Evolutionary conservation across 2,329 filamentous ascomycete genomes (phyloP).

Genomic region (Xylaria sp.): DNA sequence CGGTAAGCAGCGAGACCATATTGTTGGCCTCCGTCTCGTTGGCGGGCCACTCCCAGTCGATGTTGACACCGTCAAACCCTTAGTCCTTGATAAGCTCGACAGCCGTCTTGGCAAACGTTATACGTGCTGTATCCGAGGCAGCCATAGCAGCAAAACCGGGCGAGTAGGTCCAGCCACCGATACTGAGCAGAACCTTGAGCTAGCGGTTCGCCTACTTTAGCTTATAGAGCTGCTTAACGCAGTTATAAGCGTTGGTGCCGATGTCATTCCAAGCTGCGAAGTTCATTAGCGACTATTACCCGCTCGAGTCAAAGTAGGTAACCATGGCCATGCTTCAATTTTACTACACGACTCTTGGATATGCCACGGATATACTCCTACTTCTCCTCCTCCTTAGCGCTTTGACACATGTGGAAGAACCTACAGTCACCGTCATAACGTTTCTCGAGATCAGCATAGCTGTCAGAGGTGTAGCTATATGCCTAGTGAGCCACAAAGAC

Average conservation of each 20-base stretch:
- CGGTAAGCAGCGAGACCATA: constrained; percentile 58
- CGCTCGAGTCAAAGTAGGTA: background rate
- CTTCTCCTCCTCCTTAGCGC: constrained; percentile 1
- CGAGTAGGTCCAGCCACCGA: constrained; percentile 89
- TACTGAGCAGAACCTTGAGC: constrained; percentile 80
- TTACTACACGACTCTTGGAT: no score
- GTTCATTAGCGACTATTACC: constrained; percentile 34
- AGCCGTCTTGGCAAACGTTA: constrained; percentile 75
- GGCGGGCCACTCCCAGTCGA: constrained; percentile 56
- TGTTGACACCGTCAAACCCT: constrained; percentile 63
- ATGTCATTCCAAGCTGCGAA: constrained; percentile 66
- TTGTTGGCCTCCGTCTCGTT: constrained; percentile 55
- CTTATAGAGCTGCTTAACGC: constrained; percentile 80
- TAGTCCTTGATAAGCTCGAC: constrained; percentile 78
- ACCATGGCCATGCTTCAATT: constrained; percentile 8
- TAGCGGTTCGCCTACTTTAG: constrained; percentile 82
- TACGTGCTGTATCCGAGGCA: constrained; percentile 69
- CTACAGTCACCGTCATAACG: constrained; percentile 75
- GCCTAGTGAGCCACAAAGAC: constrained; percentile 31
- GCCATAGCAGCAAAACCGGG: constrained; percentile 77
- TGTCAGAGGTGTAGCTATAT: constrained; percentile 70
- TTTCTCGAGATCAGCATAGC: constrained; percentile 77
- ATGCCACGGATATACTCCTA: no score
- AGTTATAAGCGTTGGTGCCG: constrained; percentile 81
- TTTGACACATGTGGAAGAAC: constrained; percentile 35